A percentile compares a stretch with the other conserved stretches of the same genome.
phyloP scores from a whole-genome alignment of 768 basidiomycete species.

The Termitomyces sp. region DNA sequence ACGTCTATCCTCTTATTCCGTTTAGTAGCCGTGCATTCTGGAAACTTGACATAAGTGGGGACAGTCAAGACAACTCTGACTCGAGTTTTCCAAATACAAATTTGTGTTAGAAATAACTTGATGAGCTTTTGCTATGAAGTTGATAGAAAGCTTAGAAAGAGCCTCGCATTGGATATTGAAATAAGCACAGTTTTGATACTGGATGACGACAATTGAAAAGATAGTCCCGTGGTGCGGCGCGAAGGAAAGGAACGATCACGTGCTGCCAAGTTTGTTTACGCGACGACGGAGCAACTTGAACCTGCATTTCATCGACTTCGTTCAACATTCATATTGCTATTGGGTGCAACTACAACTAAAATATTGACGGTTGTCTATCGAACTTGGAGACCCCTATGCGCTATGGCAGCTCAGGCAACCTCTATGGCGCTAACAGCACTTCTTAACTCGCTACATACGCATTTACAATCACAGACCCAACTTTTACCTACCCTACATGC shows the following conservation, averaged over 20 bases:
- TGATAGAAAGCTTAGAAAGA: too few relatives aligned
- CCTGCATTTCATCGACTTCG: background rate
- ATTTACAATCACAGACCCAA: conserved; percentile 77
- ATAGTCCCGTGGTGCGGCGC: too few relatives aligned
- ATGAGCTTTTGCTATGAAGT: background rate
- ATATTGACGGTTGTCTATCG: background rate
- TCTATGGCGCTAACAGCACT: conserved; percentile 50
- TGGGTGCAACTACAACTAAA: background rate
- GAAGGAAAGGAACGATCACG: conserved; percentile 13
- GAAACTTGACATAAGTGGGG: too few relatives aligned
- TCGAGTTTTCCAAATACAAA: too few relatives aligned
- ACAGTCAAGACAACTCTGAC: background rate
- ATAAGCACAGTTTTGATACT: too few relatives aligned
- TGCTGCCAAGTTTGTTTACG: conserved; percentile 9
- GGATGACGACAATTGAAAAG: too few relatives aligned
- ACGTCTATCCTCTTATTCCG: background rate
- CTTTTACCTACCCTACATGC: conserved; percentile 77
- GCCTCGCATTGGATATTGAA: too few relatives aligned
- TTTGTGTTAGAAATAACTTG: too few relatives aligned
- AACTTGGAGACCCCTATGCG: background rate
- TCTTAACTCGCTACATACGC: conserved; percentile 70
- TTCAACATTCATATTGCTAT: background rate
- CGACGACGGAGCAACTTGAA: conserved; percentile 3
- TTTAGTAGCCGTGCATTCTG: background rate
- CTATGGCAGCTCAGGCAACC: conserved; percentile 23